Base-by-base conservation (phyloP, 805 yeast species). In the Sugiyamaella chiloensis region DNA sequence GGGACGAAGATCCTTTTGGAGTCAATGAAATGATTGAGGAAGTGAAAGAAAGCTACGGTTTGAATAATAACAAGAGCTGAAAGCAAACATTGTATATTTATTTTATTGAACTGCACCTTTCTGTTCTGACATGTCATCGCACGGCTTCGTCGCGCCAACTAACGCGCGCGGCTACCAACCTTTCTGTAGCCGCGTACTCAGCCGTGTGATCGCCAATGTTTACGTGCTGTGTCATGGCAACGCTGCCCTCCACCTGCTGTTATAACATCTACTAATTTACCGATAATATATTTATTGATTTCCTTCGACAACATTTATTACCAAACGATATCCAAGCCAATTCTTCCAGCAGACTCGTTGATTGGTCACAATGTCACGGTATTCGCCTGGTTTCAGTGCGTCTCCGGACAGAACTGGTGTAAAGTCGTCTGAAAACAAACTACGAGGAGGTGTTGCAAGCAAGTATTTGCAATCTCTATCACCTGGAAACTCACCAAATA, bases 1-100 rank as follows among this genome's bases (percentile, higher is more conserved):
- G 64, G 40, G 71, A 69, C 16, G 51, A 43, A 24, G 58, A 55
- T 55, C 58, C 58, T 4, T 54, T 52, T 46, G 55, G 55, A 5
- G 44, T 53, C 12, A 43, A 51, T 19, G 27, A 42, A 34, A 52
- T 55, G 52, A 34, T 54, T 14, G 46, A 46, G 14, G 52, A 50
- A 17, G 54, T 44, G 17, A 45, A 48, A 16, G 46, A 39, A 11
- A 20, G 24, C 26, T 44, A 44, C 16, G 47, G 47, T 3, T 23
- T 44, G 11, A 24, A 36, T n/a, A 34, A 44, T 23, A 12, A 6
- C 16, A n/a, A n/a, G n/a, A n/a, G n/a, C n/a, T n/a, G n/a, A n/a
- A n/a, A n/a, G n/a, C n/a, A n/a, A n/a, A n/a, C n/a, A n/a, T n/a
- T n/a, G n/a, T n/a, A n/a, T n/a, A n/a, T n/a, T n/a, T n/a, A n/a